Evolutionary conservation across 2,329 filamentous ascomycete genomes (phyloP).

Genomic region (Xylaria sp.): DNA sequence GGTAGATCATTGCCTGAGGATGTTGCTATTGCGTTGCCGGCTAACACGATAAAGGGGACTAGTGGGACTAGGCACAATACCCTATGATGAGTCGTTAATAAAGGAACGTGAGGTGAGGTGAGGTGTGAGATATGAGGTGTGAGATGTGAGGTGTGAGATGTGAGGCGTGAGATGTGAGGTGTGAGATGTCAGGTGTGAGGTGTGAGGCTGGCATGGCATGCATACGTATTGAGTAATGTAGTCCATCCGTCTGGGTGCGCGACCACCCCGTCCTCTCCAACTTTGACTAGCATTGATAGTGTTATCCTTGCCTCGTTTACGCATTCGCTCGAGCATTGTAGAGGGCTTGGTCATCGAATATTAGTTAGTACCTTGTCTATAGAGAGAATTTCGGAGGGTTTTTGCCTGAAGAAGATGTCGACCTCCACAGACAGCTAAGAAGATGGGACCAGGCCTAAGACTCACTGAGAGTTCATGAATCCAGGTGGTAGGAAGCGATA

Average conservation of each 20-base stretch:
- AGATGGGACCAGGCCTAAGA: constrained; percentile 12
- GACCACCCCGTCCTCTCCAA: constrained; percentile 34
- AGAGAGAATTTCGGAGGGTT: background rate
- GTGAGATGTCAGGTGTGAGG: too few species aligned
- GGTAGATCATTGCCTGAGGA: constrained; percentile 39
- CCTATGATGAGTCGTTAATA: constrained; percentile 30
- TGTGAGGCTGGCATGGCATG: constrained; percentile 14
- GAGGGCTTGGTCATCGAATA: constrained; percentile 30
- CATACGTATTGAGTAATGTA: constrained; percentile 43
- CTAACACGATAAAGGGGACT: constrained; percentile 44
- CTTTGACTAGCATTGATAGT: constrained; percentile 36
- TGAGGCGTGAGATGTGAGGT: too few species aligned
- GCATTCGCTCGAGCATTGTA: constrained; percentile 45
- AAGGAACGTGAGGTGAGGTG: background rate
- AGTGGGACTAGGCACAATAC: constrained; percentile 43
- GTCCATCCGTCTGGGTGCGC: constrained; percentile 26
- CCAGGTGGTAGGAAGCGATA: constrained; percentile 32
- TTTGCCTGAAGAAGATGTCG: constrained; percentile 26
- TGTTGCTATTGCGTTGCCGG: constrained; percentile 46
- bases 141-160: too few species aligned
- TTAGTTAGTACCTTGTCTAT: constrained; percentile 24
- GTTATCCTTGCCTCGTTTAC: constrained; percentile 41
- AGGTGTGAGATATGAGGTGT: too few species aligned
- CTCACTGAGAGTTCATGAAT: constrained; percentile 26
- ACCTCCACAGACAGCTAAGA: constrained; percentile 22